These are phyloP conservation scores for Acanthamoeba castellanii DNA, from an alignment of 208 protist species.

Conservation along the genomic window DNA sequence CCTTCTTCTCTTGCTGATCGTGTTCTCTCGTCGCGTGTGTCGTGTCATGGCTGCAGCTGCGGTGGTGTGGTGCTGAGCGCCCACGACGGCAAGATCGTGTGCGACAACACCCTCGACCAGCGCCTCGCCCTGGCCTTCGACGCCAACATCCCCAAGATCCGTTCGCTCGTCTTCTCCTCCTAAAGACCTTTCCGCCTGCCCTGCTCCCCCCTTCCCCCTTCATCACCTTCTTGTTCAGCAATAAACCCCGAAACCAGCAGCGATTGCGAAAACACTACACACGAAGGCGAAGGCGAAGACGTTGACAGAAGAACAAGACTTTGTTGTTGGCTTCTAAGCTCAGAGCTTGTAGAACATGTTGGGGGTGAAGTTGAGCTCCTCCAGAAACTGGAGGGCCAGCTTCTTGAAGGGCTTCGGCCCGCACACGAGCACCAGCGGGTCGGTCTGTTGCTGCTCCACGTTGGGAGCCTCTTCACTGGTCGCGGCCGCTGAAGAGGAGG, in stretches of 20 bases:
- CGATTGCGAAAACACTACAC: neutral
- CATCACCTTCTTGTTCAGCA: neutral
- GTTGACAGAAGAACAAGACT: neutral
- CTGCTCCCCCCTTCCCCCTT: neutral
- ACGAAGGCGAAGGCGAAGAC: too few relatives aligned
- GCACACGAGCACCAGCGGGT: slow-evolving; percentile 43
- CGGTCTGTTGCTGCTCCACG: neutral
- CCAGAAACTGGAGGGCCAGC: slow-evolving; percentile 49
- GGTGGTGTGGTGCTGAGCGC: slow-evolving; percentile 88
- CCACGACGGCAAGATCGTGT: slow-evolving; percentile 85
- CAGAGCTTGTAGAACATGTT: slow-evolving; percentile 50
- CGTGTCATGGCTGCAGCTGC: slow-evolving; percentile 68
- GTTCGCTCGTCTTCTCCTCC: slow-evolving; percentile 79
- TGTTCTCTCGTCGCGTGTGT: neutral
- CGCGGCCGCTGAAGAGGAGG: too few relatives aligned
- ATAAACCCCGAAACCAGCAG: neutral
- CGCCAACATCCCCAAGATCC: slow-evolving; percentile 85
- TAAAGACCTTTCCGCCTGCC: neutral
- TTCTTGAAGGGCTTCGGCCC: slow-evolving; percentile 65
- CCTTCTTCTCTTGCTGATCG: neutral
- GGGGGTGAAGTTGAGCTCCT: neutral
- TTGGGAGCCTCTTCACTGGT: neutral
- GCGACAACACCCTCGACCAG: slow-evolving; percentile 89
- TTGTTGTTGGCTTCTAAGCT: neutral
- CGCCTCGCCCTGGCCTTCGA: slow-evolving; percentile 88